Evolutionary conservation across 768 basidiomycete genomes (phyloP), one percentile per base, ranked within the genome.

Genomic region (Lactarius akahatsu): DNA sequence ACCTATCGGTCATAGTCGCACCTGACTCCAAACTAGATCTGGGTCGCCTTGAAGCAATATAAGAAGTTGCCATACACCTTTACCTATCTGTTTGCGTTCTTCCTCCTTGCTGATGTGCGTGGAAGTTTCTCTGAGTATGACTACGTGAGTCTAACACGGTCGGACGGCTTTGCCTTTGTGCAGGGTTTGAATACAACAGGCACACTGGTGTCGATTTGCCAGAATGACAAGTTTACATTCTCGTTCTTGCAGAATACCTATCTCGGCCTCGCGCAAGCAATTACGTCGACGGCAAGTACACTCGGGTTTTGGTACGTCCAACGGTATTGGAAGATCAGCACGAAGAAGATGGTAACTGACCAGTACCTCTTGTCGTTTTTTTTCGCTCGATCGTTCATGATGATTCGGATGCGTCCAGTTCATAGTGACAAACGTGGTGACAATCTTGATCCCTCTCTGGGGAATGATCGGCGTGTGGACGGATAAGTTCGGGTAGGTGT

Each of bases 401-500:
- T 18, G 26, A 36, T 36, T 41, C 28, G 18, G 28, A 10, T 28
- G 40, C 15, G 1, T 45, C 1, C 45, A 92, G 89, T 92, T 93
- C 72, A 76, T 88, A 13, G 82, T 90, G 0, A 92, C 91, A 3
- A 92, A 91, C 69, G 83, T 90, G 0, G 85, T 89, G 5, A 89
- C 91, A 4, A 83, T 92, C 26, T 52, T 92, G 47, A 91, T 94
- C 60, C 90, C 91, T 4, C 80, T 92, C 9, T 94, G 91, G 92
- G 89, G 90, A 11, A 89, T 90, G 89, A 80, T 92, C 56, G 91
- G 92, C 4, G 86, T 93, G 55, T 92, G 91, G 91, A 91, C 91
- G 0, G 69, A 77, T 9, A 89, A 81, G 67, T 71, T 94, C 60
- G 92, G 91, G 87, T 90, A 71, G 28, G 83, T 73, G 26, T 9